Evolutionary conservation across 257 asterid genomes (phyloP), one percentile per base, ranked within the genome.

Genomic region (Coffea canephora): DNA sequence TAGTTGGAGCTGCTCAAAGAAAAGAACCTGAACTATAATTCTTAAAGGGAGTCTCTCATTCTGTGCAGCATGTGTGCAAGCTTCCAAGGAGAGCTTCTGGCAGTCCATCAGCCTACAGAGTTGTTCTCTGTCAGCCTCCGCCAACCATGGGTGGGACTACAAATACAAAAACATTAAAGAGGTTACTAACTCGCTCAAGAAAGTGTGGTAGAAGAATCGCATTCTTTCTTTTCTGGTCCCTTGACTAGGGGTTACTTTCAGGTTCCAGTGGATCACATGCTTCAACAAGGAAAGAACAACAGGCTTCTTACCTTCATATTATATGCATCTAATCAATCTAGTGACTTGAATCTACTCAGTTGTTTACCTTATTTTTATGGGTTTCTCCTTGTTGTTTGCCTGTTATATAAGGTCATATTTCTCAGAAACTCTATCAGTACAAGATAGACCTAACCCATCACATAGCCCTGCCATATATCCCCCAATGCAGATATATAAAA

Each of bases 1-100:
- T 34, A 95, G 81, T 69, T 95, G 99, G 19, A 95, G 90, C 94
- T 95, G 99, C 88, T 95, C 98, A 70, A 95, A 95, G 94, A 95
- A 95, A 83, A 95, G 97, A 83, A 95, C 99, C 76, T 95, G 99
- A 71, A 95, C 97, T 62, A 95, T 88, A 69, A 92, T 78, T 86
- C 99, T 90, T 72, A 95, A 69, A 0, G 98, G 99, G 57, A 95
- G 90, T 85, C 99, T 84, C 81, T 95, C 99, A 69, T 95, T 95
- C 82, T 95, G 99, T 13, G 99, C 99, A 48, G 99, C 99, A 77
- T 95, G 99, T 0, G 99, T 95, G 89, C 98, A 95, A 13, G 99
- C 99, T 85, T 95, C 99, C 21, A 95, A 82, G 15, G 99, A 95
- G 71, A 95, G 98, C 72, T 95, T 95, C 91, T 95, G 99, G 88